Evolutionary conservation across 768 basidiomycete genomes (phyloP), one percentile per base, ranked within the genome.

Genomic region (Exidia glandulosa): DNA sequence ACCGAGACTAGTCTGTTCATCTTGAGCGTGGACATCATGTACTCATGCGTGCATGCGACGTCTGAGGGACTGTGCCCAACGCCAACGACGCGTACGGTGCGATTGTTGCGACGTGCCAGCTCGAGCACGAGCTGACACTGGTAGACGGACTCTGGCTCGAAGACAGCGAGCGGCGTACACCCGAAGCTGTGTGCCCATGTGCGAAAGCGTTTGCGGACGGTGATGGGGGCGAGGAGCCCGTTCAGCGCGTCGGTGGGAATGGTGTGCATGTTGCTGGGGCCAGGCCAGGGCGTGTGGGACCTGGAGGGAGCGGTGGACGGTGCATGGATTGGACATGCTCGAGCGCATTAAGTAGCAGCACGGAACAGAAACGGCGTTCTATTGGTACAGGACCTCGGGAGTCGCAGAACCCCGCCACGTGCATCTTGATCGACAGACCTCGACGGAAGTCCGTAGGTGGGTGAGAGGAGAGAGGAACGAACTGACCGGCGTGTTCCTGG

Each of bases 41-140:
- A 94, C 12, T 85, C 90, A 57, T 75, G 80, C 0, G 94, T 96
- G 73, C 93, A 97, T 0, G 91, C 89, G 56, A 98, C 78, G 74
- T 99, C 95, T 68, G 86, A 89, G 27, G 95, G 95, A 60, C 88
- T 90, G 74, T 97, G 94, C 2, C 94, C 95, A 16, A 91, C 84
- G 13, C 93, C 96, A 13, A 85, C 87, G 1, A 90, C 88, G 59
- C 93, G 83, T 33, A 98, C 77, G 25, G 80, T 76, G 68, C 81
- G 83, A 16, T 79, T 74, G 68, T 93, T 83, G 47, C 87, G 76
- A 19, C 85, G 77, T 0, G 94, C 93, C 29, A 93, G 83, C 67
- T 90, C 89, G 30, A 98, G 77, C 52, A 94, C 77, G 64, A 83
- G 79, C 50, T 79, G 77, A 67, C 91, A 88, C 33, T 97, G 79